Base-by-base conservation (phyloP, 306 rosid genomes). In the Pterocarpus macrocarpus region DNA sequence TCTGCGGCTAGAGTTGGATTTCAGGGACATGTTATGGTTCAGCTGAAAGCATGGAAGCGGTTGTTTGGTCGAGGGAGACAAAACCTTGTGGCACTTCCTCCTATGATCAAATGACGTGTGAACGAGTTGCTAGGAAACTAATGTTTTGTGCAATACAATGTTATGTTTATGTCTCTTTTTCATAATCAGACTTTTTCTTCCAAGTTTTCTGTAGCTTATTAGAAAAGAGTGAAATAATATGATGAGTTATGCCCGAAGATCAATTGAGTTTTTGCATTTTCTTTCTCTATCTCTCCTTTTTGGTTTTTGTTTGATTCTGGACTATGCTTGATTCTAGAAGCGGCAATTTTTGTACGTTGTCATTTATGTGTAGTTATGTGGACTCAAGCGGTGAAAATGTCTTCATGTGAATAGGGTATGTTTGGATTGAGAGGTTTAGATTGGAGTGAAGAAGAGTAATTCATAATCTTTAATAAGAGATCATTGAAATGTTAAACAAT, bases 31-130 rank as follows among this genome's bases (percentile, higher is more conserved):
- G 28, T 22, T 22, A 22, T 22, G 28, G 28, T 87, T 82, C 94
- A 86, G 41, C 17, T 89, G 47, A 92, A 84, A 69, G 83, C 88
- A 36, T 88, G 90, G 86, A 91, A 82, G 85, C 45, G 75, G 53
- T 17, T 91, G 82, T 88, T 90, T 83, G 82, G 86, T 36, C 12
- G 77, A 8, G 88, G 88, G 6, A 43, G 8, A 72, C 89, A 73
- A 75, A 32, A 80, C 72, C 30, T 87, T 65, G 33, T 71, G 16
- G 71, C 65, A n/a, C 78, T 88, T 69, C 91, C 92, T 81, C 82
- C 88, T 75, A 66, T 89, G 55, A 65, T 84, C 62, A 57, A 83
- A 45, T 89, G 74, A 80, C 7, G 15, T 10, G 14, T 53, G 33
- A 73, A 44, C 62, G 64, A 41, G 15, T 22, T 59, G 69, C 84